These are phyloP conservation scores for Asparagopsis taxiformis DNA, from an alignment of 31 red algal genomes.

Conservation along the genomic window DNA sequence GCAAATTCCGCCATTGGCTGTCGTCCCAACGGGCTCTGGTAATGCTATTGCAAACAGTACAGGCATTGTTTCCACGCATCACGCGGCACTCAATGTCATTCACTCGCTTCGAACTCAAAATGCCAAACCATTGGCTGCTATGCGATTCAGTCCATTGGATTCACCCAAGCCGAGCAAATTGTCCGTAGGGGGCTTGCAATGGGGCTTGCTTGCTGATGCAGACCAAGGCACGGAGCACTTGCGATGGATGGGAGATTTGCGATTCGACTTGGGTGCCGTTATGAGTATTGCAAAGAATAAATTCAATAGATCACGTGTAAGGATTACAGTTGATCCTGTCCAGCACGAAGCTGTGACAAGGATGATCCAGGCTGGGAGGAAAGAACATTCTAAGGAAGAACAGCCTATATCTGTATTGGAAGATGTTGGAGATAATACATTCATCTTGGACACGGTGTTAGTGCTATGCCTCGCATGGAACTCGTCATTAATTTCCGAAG, in stretches of 20 bases:
- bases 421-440: conserved; percentile 8
- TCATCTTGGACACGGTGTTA: conserved; percentile 34
- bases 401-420: conserved; percentile 5
- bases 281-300: conserved; percentile 15
- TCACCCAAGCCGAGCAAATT: background rate
- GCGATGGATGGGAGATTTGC: conserved; percentile 30
- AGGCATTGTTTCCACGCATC: conserved; percentile 10
- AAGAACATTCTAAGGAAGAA: too few relatives aligned
- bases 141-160: conserved; percentile 7
- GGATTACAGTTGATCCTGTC: conserved; percentile 10
- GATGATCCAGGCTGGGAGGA: too few relatives aligned
- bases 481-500: conserved; percentile 14
- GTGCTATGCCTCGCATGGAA: conserved; percentile 49
- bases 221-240: conserved; percentile 48
- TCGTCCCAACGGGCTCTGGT: conserved; percentile 47
- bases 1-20: conserved; percentile 19
- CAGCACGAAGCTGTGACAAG: conserved; percentile 4
- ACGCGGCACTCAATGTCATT: conserved; percentile 31
- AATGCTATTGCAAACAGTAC: conserved; percentile 51
- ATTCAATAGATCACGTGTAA: background rate
- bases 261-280: conserved; percentile 40
- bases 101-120: conserved; percentile 6
- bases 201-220: conserved; percentile 44
- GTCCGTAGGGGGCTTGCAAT: conserved; percentile 46
- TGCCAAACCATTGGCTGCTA: conserved; percentile 22